Evolutionary conservation across 305 asterid species (phyloP), one percentile per base, ranked within the genome.

Genomic region (Salvia sclarea): DNA sequence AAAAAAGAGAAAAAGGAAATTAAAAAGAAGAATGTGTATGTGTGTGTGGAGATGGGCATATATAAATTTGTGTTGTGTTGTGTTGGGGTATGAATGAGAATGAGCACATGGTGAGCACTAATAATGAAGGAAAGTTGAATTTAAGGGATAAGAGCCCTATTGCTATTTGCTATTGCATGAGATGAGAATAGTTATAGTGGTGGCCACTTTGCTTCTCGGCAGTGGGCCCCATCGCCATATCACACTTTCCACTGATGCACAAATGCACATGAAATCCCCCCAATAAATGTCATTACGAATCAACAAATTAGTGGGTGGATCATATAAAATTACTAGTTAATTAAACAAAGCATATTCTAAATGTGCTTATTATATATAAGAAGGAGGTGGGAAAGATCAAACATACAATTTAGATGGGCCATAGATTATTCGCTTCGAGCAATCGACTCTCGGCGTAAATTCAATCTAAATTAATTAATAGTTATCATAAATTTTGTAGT

Each of bases 21-120:
- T n/a, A n/a, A n/a, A n/a, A n/a, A 28, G 33, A 3, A 28, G 5
- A 28, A 1, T 1, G 5, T 1, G 33, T 3, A 28, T 3, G 45
- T 33, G 40, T 18, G 73, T 11, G 58, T 9, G 14, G 50, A 49
- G 28, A 17, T 56, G 45, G 53, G 31, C 8, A 49, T 61, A 38
- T 20, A 17, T 40, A 10, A 55, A 64, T n/a, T n/a, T n/a, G n/a
- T n/a, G n/a, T n/a, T n/a, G n/a, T n/a, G n/a, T n/a, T n/a, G 21
- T 59, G 30, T 41, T 71, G 68, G 53, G 37, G 49, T 71, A 71
- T 61, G 63, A 67, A 61, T 48, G 49, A 22, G 61, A 55, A 3
- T 54, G 13, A 43, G 71, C 83, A 79, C 83, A 75, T 79, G 83
- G 74, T 60, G 17, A 72, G 74, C 83, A 75, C 76, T 58, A 45